A percentile compares a stretch with the other conserved stretches of the same genome.
phyloP scores from a whole-genome alignment of 2,329 filamentous ascomycete genomes.

The Aspergillus melleus region DNA sequence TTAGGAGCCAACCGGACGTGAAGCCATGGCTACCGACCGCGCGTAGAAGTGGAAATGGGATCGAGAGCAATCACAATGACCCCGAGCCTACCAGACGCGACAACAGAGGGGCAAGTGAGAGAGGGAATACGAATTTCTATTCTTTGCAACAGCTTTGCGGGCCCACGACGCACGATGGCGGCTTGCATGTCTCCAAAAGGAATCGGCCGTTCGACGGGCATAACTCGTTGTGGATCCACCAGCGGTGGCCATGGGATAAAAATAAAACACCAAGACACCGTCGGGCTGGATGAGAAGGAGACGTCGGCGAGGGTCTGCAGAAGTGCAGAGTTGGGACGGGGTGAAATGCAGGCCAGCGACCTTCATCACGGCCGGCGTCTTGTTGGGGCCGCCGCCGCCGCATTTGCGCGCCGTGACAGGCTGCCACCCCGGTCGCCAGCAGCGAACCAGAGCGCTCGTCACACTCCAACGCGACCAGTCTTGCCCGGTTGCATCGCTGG shows the following conservation, averaged over 20 bases:
- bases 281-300: constrained; percentile 11
- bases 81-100: constrained; percentile 15
- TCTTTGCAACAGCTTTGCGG: constrained; percentile 28
- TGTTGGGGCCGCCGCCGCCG: constrained; percentile 18
- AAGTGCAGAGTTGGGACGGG: constrained; percentile 14
- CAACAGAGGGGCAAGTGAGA: constrained; percentile 15
- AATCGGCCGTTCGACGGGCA: constrained; percentile 11
- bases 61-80: constrained; percentile 15
- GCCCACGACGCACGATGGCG: constrained; percentile 18
- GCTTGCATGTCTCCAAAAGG: constrained; percentile 12
- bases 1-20: constrained; percentile 27
- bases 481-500: background rate
- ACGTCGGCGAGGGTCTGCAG: constrained; percentile 17
- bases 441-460: constrained; percentile 18
- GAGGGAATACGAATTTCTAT: constrained; percentile 25
- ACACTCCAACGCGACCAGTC: constrained; percentile 4
- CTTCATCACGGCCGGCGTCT: constrained; percentile 35
- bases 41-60: constrained; percentile 19
- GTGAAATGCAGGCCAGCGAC: constrained; percentile 26
- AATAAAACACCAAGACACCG: constrained; percentile 19
- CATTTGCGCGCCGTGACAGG: background rate
- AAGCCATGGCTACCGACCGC: constrained; percentile 29
- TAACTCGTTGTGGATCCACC: constrained; percentile 20
- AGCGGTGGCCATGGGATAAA: constrained; percentile 13
- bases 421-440: background rate